Conservation (phyloP, 2,329 filamentous ascomycete species). For the Chaetomium sp. region DNA sequence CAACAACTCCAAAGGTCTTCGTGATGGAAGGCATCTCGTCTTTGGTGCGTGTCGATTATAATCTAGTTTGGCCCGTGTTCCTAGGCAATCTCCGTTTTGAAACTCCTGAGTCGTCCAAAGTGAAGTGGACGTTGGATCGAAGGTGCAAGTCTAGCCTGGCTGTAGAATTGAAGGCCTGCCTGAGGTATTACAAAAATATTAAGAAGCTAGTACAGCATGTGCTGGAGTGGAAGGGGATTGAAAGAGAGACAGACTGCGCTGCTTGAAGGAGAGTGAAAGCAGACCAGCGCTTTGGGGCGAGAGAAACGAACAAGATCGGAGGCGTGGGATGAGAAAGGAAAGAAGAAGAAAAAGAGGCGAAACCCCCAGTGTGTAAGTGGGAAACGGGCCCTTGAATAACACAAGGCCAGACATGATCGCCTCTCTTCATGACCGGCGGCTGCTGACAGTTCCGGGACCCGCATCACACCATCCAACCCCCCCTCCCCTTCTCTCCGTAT, state of each 20-base stretch:
- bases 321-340: slow-evolving; percentile 16
- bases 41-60: slow-evolving; percentile 24
- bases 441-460: slow-evolving; percentile 24
- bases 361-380: slow-evolving; percentile 12
- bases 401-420: slow-evolving; percentile 21
- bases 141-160: slow-evolving; percentile 36
- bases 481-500: neutral
- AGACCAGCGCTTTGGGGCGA: slow-evolving; percentile 44
- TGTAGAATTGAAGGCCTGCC: slow-evolving; percentile 23
- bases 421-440: slow-evolving; percentile 18
- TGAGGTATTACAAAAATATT: slow-evolving; percentile 26
- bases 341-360: slow-evolving; percentile 11
- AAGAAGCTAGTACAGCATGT: slow-evolving; percentile 10
- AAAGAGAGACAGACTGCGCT: slow-evolving; percentile 24
- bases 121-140: slow-evolving; percentile 20
- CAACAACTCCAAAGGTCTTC: slow-evolving; percentile 36
- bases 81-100: slow-evolving; percentile 18
- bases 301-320: slow-evolving; percentile 26
- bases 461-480: slow-evolving; percentile 12
- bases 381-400: slow-evolving; percentile 23
- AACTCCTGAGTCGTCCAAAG: slow-evolving; percentile 21
- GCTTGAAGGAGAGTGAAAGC: slow-evolving; percentile 34
- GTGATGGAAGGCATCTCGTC: slow-evolving; percentile 40
- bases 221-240: slow-evolving; percentile 10
- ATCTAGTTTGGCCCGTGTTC: slow-evolving; percentile 20